phyloP scores from a whole-genome alignment of 192 early-diverging fungal genomes.

The Oehlia diaphana region DNA sequence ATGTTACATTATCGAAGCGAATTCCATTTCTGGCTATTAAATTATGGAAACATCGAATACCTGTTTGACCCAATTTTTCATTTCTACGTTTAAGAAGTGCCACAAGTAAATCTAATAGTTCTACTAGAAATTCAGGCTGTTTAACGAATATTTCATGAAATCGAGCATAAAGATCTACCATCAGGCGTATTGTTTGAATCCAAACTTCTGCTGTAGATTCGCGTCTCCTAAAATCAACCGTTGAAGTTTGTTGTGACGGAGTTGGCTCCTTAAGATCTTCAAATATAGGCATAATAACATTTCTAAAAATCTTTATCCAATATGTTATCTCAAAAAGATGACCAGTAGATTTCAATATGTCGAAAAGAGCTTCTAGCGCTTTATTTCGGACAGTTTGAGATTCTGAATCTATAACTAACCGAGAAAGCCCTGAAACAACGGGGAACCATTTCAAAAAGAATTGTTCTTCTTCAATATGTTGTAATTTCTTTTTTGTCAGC shows the following conservation, averaged over 20 bases:
- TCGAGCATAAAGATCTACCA: slow-evolving; percentile 79
- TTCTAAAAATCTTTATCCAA: slow-evolving; percentile 83
- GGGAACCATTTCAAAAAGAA: slow-evolving; percentile 56
- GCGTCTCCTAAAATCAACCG: slow-evolving; percentile 77
- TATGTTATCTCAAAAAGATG: slow-evolving; percentile 71
- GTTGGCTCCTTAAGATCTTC: slow-evolving; percentile 69
- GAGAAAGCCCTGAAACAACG: slow-evolving; percentile 46
- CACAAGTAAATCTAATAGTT: slow-evolving; percentile 68
- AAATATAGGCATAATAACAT: slow-evolving; percentile 89
- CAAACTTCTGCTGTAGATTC: slow-evolving; percentile 87
- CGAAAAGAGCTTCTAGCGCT: slow-evolving; percentile 83
- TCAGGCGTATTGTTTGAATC: slow-evolving; percentile 86
- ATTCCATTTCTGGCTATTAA: slow-evolving; percentile 76
- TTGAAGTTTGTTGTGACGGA: slow-evolving; percentile 47
- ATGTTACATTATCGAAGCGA: slow-evolving; percentile 72
- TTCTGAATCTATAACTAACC: slow-evolving; percentile 47
- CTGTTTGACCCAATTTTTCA: slow-evolving; percentile 86
- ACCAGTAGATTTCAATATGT: slow-evolving; percentile 78
- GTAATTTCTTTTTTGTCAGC: slow-evolving; percentile 32
- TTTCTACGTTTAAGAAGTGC: slow-evolving; percentile 61
- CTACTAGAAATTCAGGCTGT: slow-evolving; percentile 76
- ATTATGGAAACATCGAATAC: slow-evolving; percentile 87
- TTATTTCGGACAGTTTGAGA: slow-evolving; percentile 43
- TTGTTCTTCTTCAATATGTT: slow-evolving; percentile 41
- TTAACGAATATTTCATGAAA: slow-evolving; percentile 73